phyloP scores from a whole-genome alignment of 1,139 yeast genomes.

The Yamadazyma trypodendri region DNA sequence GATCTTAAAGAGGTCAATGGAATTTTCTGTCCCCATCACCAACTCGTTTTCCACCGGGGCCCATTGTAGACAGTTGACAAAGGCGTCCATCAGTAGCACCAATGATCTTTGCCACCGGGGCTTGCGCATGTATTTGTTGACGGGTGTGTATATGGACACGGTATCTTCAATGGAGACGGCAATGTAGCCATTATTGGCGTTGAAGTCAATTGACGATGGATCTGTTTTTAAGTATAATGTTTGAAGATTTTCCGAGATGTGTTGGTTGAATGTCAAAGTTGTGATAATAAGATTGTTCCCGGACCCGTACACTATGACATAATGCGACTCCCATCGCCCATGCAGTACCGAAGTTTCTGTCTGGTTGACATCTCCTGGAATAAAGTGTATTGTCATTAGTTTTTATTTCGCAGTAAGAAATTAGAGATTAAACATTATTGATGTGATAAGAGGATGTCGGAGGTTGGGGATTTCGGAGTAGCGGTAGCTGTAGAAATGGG shows the following conservation, averaged over 20 bases:
- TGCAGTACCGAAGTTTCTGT: constrained; percentile 57
- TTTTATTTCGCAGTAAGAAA: background rate
- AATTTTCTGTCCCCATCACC: constrained; percentile 54
- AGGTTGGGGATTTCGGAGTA: no score
- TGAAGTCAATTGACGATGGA: constrained; percentile 64
- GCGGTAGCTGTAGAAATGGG: no score
- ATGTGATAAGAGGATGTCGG: no score
- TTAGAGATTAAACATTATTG: no score
- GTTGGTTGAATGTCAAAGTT: constrained; percentile 10
- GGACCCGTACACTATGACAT: constrained; percentile 74
- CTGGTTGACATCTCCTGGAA: constrained; percentile 83
- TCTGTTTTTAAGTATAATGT: constrained; percentile 72
- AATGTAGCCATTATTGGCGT: constrained; percentile 54
- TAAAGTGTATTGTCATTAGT: constrained; percentile 61
- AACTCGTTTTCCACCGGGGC: constrained; percentile 58
- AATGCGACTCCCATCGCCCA: constrained; percentile 65
- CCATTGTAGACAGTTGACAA: constrained; percentile 63
- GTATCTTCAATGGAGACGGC: constrained; percentile 42
- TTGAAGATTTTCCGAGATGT: constrained; percentile 50
- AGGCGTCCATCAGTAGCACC: constrained; percentile 28
- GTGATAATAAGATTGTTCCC: constrained; percentile 74
- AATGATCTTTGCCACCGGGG: constrained; percentile 50
- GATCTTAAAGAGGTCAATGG: constrained; percentile 54
- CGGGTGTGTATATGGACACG: constrained; percentile 42
- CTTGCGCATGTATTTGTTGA: constrained; percentile 40